Conservation (phyloP, 2,329 filamentous ascomycete genomes). For the Sphaerulina musiva region DNA sequence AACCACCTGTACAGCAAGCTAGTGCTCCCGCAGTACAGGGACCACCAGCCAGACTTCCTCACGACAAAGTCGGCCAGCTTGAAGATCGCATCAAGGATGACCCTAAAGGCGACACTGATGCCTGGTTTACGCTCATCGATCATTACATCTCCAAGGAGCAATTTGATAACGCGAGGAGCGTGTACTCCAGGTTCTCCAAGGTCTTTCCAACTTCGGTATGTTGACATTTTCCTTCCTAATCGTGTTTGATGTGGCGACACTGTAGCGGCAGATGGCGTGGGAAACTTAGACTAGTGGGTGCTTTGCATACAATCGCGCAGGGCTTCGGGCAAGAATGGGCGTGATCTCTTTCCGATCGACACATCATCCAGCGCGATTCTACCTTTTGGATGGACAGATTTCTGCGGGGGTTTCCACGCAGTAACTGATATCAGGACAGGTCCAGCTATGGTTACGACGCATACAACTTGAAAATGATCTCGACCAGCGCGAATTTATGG, state of each 20-base stretch:
- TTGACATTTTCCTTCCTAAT: conserved; percentile 24
- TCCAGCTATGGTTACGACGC: conserved; percentile 46
- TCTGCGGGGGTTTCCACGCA: no score
- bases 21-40: conserved; percentile 8
- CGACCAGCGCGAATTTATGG: conserved; percentile 73
- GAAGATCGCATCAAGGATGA: conserved; percentile 91
- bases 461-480: conserved; percentile 82
- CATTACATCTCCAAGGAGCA: conserved; percentile 78
- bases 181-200: conserved; percentile 80
- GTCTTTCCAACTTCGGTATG: conserved; percentile 88
- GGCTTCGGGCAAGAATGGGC: not conserved
- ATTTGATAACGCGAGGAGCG: conserved; percentile 69
- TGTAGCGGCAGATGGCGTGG: not conserved
- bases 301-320: not conserved
- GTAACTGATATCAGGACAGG: not conserved
- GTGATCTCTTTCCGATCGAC: not conserved
- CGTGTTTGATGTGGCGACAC: not conserved
- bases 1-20: conserved; percentile 10
- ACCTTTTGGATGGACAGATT: no score
- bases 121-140: conserved; percentile 80
- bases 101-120: conserved; percentile 82
- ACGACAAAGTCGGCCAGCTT: conserved; percentile 70
- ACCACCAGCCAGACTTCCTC: conserved; percentile 48
- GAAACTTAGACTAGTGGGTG: not conserved
- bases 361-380: no score